These are phyloP conservation scores for Pyrus hybrid DNA, from an alignment of 331 rosid species.

Conservation along the genomic window DNA sequence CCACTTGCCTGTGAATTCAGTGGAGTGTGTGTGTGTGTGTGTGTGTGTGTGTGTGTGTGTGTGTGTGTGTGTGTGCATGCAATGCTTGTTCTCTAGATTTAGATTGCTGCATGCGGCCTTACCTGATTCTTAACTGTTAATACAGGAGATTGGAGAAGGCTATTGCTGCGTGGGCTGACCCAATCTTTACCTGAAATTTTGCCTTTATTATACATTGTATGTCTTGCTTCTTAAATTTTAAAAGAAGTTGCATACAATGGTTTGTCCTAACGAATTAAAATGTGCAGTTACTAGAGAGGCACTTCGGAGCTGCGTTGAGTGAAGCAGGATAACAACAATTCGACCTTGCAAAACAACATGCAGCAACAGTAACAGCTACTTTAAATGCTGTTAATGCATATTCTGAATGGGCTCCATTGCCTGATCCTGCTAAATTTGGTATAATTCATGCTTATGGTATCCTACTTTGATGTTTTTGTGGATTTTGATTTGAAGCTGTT, in stretches of 20 bases:
- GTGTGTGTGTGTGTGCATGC: no score
- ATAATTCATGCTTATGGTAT: conserved; percentile 74
- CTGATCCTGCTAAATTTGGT: conserved; percentile 87
- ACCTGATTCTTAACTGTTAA: conserved; percentile 20
- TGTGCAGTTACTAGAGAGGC: conserved; percentile 80
- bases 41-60: no score
- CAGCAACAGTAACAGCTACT: conserved; percentile 64
- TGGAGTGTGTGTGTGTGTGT: no score
- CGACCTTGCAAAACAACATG: conserved; percentile 75
- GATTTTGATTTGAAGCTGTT: conserved; percentile 10
- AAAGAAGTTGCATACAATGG: conserved; percentile 1
- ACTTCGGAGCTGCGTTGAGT: conserved; percentile 68
- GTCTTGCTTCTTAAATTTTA: conserved; percentile 19
- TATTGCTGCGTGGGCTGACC: conserved; percentile 82
- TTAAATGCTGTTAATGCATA: conserved; percentile 86
- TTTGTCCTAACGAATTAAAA: conserved; percentile 17
- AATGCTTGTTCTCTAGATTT: conserved; percentile 13
- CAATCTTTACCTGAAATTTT: conserved; percentile 81
- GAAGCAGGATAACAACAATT: conserved; percentile 71
- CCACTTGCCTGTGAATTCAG: neutral
- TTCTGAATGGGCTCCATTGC: conserved; percentile 98
- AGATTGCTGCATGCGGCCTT: conserved; percentile 9
- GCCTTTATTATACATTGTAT: conserved; percentile 71
- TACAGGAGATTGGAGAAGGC: conserved; percentile 80
- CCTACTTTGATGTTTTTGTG: conserved; percentile 17